A percentile compares a stretch with the other conserved stretches of the same genome.
Conservation (phyloP, 1,139 yeast species). For the Saccharomyces pastorianus region DNA sequence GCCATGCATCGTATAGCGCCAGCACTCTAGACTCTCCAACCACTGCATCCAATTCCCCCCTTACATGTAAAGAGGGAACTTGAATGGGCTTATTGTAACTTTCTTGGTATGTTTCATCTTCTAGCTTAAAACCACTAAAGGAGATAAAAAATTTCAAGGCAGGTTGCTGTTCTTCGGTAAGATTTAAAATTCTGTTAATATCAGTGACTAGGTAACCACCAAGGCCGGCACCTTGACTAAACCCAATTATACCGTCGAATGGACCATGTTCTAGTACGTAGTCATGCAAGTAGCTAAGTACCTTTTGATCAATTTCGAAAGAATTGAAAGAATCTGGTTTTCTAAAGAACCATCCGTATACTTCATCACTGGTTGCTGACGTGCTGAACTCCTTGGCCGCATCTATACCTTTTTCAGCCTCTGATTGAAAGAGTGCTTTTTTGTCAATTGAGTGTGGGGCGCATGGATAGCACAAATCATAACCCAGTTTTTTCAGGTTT, state of each 20-base stretch:
- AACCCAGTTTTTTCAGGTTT: slow-evolving; percentile 52
- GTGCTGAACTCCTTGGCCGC: slow-evolving; percentile 13
- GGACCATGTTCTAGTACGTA: slow-evolving; percentile 54
- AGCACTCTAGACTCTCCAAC: slow-evolving; percentile 64
- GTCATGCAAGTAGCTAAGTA: slow-evolving; percentile 21
- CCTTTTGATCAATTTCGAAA: slow-evolving; percentile 17
- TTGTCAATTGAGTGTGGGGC: slow-evolving; percentile 43
- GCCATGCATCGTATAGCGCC: slow-evolving; percentile 49
- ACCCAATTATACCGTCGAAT: slow-evolving; percentile 80
- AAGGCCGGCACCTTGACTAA: slow-evolving; percentile 88
- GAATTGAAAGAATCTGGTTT: slow-evolving; percentile 9
- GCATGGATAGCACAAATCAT: slow-evolving; percentile 63
- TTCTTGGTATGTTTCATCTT: slow-evolving; percentile 43
- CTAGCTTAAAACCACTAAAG: slow-evolving; percentile 72
- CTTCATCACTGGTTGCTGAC: slow-evolving; percentile 10
- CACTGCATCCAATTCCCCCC: slow-evolving; percentile 86
- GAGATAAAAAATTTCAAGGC: slow-evolving; percentile 61
- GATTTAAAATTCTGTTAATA: slow-evolving; percentile 31
- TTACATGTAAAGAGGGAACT: slow-evolving; percentile 61
- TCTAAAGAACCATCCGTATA: slow-evolving; percentile 30
- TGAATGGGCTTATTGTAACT: slow-evolving; percentile 37
- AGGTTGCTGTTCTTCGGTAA: slow-evolving; percentile 32
- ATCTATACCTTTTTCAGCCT: slow-evolving; percentile 4
- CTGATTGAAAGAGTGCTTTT: slow-evolving; percentile 7
- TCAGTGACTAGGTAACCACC: slow-evolving; percentile 47